phyloP scores from a whole-genome alignment of 2,329 filamentous ascomycete species.

The Cadophora gregata region DNA sequence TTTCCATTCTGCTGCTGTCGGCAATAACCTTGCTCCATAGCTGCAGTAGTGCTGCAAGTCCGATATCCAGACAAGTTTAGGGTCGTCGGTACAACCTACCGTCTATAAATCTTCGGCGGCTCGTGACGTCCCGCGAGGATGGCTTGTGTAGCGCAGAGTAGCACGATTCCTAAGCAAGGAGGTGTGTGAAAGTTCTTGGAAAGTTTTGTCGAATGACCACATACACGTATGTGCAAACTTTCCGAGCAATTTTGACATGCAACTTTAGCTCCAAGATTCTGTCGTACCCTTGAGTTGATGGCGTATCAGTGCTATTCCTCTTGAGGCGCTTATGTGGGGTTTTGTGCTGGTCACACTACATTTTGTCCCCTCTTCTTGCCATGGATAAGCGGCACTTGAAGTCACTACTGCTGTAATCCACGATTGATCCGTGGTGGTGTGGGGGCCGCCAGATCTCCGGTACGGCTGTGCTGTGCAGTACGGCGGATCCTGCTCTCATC shows the following conservation, averaged over 20 bases:
- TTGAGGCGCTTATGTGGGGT: not conserved
- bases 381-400: not conserved
- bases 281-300: not conserved
- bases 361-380: not conserved
- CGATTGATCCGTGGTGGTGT: not conserved
- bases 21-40: not conserved
- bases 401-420: not conserved
- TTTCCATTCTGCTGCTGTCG: not conserved
- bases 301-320: not conserved
- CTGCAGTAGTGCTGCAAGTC: conserved; percentile 5
- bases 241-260: not conserved
- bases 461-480: not conserved
- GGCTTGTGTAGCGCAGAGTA: not conserved
- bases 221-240: not conserved
- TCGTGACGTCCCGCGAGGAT: conserved; percentile 9
- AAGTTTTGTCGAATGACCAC: not conserved
- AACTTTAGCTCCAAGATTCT: not conserved
- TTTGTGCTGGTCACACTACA: conserved; percentile 8
- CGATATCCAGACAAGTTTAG: not conserved
- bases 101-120: conserved; percentile 1
- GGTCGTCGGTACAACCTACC: not conserved
- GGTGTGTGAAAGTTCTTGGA: conserved; percentile 1
- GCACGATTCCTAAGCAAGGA: not conserved
- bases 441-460: not conserved
- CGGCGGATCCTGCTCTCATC: not conserved